Evolutionary conservation across 805 yeast genomes (phyloP), one percentile per base, ranked within the genome.

Genomic region (Cephaloascus albidus): DNA sequence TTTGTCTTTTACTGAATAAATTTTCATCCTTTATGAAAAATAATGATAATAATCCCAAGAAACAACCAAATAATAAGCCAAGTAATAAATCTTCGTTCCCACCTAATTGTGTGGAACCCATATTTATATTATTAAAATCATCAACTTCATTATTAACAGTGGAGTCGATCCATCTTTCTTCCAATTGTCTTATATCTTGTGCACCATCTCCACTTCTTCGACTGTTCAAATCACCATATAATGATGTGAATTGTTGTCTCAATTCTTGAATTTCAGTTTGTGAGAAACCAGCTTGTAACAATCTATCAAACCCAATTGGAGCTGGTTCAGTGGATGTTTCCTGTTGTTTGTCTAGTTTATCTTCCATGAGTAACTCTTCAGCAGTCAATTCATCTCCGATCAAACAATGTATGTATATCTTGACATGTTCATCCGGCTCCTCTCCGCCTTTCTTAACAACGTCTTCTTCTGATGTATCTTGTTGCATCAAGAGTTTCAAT

Each of bases 121-220:
- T 12, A 18, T 18, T 20, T n/a, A 53, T 60, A 14, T 72, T 62
- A 28, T 68, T 65, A 32, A 69, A 65, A 37, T 64, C 72, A 37
- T 66, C 73, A 39, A 68, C 70, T 39, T 67, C 72, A 38, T 70
- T 70, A 40, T 71, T 71, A 3, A 75, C 84, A 1, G 87, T 82
- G 36, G 81, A 77, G 47, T 87, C 93, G 44, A 87, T 83, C 95
- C 96, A 88, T 41, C 85, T 68, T 47, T 87, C 96, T 53, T 87
- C 96, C 42, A 86, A 56, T 45, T 80, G 81, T 38, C 86, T 55
- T 2, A 80, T 57, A 41, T 72, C 85, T 17, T 69, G 73, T 37
- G 60, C 70, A 30, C 68, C 68, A 19, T 36, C 40, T 3, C 41
- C 43, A n/a, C 31, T 33, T 14, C 43, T 17, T 8, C 42, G 43